phyloP scores from a whole-genome alignment of 2,329 filamentous ascomycete genomes.

The Clarireedia paspali region DNA sequence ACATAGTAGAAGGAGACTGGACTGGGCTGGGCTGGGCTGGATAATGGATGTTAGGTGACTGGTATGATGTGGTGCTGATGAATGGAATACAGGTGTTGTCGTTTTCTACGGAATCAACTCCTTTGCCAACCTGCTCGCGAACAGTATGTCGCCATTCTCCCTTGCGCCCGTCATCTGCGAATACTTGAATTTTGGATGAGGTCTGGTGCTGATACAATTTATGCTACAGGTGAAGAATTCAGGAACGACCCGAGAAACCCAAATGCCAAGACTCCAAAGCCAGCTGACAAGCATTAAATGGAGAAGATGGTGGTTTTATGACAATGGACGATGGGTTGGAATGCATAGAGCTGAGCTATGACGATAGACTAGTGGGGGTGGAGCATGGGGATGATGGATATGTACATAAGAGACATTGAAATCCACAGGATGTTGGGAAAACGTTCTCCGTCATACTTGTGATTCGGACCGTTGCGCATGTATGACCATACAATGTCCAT shows the following conservation, averaged over 20 bases:
- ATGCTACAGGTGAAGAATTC: conserved; percentile 71
- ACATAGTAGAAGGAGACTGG: too few species aligned
- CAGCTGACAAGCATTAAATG: conserved; percentile 27
- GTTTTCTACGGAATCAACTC: conserved; percentile 91
- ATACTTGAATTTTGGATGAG: neutral
- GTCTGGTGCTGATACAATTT: conserved; percentile 13
- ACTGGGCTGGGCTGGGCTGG: too few species aligned
- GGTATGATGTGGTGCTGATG: conserved; percentile 12
- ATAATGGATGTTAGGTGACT: too few species aligned
- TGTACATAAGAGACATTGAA: conserved; percentile 7
- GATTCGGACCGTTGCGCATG: too few species aligned
- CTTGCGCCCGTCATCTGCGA: neutral
- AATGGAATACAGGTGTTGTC: conserved; percentile 56
- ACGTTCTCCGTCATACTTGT: too few species aligned
- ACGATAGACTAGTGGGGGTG: neutral
- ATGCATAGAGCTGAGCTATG: conserved; percentile 3
- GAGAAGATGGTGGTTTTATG: neutral
- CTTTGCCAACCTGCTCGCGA: conserved; percentile 66
- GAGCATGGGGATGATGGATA: neutral
- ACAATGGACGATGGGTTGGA: neutral
- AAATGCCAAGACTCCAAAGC: conserved; percentile 33
- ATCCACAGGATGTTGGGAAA: too few species aligned
- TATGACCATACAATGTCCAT: too few species aligned
- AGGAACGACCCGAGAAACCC: conserved; percentile 96
- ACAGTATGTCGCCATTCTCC: conserved; percentile 54